These are phyloP conservation scores for Ceratobasidium sp. DNA, from an alignment of 1,284 basidiomycete species.

Conservation along the genomic window DNA sequence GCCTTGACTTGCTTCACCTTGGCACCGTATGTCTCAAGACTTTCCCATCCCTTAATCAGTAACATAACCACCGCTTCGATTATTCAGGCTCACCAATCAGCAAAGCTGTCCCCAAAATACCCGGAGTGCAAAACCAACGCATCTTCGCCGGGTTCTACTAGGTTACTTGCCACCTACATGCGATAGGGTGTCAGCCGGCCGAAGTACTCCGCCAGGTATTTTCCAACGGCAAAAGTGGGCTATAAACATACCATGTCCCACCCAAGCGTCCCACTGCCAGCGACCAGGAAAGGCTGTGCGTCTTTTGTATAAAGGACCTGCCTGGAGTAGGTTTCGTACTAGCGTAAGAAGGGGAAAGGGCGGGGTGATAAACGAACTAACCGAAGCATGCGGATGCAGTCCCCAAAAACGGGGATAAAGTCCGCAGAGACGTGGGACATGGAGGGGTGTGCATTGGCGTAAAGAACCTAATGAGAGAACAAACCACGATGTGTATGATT, in stretches of 20 bases:
- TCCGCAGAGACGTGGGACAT: conserved; percentile 91
- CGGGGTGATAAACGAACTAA: conserved; percentile 49
- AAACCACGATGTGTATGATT: not conserved
- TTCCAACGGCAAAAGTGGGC: conserved; percentile 15
- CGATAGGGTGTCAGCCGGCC: conserved; percentile 26
- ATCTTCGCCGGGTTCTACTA: conserved; percentile 60
- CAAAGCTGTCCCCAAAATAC: conserved; percentile 88
- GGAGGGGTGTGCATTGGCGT: conserved; percentile 84
- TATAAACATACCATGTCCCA: conserved; percentile 61
- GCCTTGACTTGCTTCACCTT: conserved; percentile 88
- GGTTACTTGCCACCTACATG: conserved; percentile 74
- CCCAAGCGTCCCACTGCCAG: conserved; percentile 93
- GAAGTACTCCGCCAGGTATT: conserved; percentile 27
- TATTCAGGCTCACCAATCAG: conserved; percentile 67
- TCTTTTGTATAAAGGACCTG: conserved; percentile 77
- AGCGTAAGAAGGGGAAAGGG: conserved; percentile 24
- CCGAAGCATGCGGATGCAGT: conserved; percentile 87
- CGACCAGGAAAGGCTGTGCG: conserved; percentile 87
- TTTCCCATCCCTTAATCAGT: conserved; percentile 51
- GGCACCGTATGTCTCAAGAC: conserved; percentile 87
- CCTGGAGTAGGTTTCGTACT: conserved; percentile 52
- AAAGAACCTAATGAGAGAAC: conserved; percentile 60
- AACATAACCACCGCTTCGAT: conserved; percentile 9
- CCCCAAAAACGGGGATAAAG: conserved; percentile 89
- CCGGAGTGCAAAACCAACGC: conserved; percentile 65